Base-by-base conservation (phyloP, 345 rosid species). In the Jatropha curcas region DNA sequence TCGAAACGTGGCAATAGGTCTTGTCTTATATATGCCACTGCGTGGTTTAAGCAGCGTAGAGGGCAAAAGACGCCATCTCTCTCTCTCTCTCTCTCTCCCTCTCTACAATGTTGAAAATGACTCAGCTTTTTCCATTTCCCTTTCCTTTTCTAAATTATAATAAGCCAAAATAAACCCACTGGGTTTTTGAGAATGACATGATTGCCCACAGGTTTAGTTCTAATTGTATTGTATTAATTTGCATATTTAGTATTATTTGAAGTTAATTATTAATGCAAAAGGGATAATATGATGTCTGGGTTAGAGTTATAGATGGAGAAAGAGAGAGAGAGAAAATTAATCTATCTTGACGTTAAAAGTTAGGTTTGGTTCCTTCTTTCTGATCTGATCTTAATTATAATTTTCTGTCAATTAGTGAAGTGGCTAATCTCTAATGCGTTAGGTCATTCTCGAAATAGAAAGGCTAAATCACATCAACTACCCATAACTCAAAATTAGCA, bases 61-160 rank as follows among this genome's bases (percentile, higher is more conserved):
- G 80, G 79, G 80, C 88, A 85, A 80, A 86, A 85, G 87, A 87
- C 82, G 93, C 89, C 83, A 85, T 34, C 84, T 75, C 72, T 76
- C 53, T 35, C 68, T 71, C 66, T 68, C 60, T 43, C 31, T 73
- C 60, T 46, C 22, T 48, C 20, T 48, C 2, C 1, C 70, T 71
- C 71, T 77, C 74, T 45, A 17, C 59, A 67, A 70, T 59, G 73
- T 79, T 83, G 81, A 82, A 70, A 77, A 74, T 80, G 86, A 87
- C 90, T 85, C 71, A 66, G 43, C 76, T 68, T 72, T 71, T 77
- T 56, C 61, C 67, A 25, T 45, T 51, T 16, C 14, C 52, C 31
- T 62, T 70, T 73, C 1, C 10, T 39, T 39, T 39, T 39, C 12
- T 9, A 9, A 7, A 8, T 1, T 41, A 74, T 66, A 65, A 76